phyloP scores from a whole-genome alignment of 305 asterid species.

The Rubia tinctorum region DNA sequence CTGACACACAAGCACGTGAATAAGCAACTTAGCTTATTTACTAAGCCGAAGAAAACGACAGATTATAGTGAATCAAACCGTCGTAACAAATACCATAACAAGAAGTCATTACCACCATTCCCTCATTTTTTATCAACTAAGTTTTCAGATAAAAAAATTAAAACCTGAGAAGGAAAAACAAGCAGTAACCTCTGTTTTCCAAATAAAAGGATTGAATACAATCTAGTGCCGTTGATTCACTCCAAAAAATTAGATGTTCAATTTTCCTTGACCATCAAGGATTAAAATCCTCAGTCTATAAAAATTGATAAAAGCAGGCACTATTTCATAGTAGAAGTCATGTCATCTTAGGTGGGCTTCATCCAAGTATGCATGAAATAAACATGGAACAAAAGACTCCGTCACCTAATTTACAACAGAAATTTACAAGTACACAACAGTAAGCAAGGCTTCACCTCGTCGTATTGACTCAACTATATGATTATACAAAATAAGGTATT shows the following conservation, averaged over 20 bases:
- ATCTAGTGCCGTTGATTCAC: neutral
- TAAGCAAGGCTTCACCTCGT: too few relatives aligned
- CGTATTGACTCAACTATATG: too few relatives aligned
- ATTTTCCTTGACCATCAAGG: neutral
- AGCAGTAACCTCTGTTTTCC: neutral
- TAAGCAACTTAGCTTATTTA: neutral
- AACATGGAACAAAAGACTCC: neutral
- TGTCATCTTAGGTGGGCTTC: neutral
- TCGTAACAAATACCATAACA: neutral
- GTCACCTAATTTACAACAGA: neutral
- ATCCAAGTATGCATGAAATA: neutral
- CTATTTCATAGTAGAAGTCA: neutral
- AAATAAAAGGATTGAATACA: neutral
- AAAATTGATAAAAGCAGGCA: neutral
- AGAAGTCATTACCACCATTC: neutral
- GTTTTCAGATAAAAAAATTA: neutral
- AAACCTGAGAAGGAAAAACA: neutral
- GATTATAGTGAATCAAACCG: neutral
- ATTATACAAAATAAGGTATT: too few relatives aligned
- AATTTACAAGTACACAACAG: neutral
- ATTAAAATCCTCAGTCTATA: neutral
- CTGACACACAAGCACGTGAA: neutral
- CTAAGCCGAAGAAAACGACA: neutral
- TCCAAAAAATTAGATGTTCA: slow-evolving; percentile 4
- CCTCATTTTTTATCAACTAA: neutral